Percentiles rank a stretch among this genome's conserved stretches.
phyloP scores from a whole-genome alignment of 495 filamentous ascomycete species.

The Aspergillus funiculosus region DNA sequence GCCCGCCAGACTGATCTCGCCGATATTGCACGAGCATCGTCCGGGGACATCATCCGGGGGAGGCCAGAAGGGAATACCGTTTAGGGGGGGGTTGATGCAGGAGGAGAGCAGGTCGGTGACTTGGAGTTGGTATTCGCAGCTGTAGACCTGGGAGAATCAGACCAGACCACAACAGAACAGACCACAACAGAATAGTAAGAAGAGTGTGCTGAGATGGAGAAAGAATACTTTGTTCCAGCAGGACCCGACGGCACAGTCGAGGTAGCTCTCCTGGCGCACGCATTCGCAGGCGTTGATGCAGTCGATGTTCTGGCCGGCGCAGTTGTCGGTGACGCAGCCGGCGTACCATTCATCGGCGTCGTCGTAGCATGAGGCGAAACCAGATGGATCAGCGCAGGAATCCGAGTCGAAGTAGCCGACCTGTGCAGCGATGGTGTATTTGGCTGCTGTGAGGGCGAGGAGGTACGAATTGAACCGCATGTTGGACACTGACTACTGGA shows the following conservation, averaged over 20 bases:
- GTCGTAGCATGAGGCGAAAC: constrained; percentile 3
- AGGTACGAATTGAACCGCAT: neutral
- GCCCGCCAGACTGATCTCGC: neutral
- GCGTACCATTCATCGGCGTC: neutral
- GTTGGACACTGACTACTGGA: no score
- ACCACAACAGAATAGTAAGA: no score
- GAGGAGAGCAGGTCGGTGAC: neutral
- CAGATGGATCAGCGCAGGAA: constrained; percentile 4
- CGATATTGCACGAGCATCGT: constrained; percentile 1
- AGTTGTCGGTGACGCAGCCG: constrained; percentile 1
- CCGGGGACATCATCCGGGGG: constrained; percentile 3
- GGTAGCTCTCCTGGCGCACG: neutral
- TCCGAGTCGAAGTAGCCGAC: constrained; percentile 6
- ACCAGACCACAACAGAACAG: no score
- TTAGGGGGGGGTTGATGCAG: neutral
- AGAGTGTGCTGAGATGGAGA: neutral
- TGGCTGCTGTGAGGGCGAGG: neutral
- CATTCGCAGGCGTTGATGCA: constrained; percentile 4
- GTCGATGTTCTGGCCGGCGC: neutral
- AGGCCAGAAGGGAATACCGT: constrained; percentile 2
- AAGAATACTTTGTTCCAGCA: constrained; percentile 9
- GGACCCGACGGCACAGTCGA: neutral
- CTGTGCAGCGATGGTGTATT: neutral
- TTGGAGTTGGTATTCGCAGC: constrained; percentile 8
- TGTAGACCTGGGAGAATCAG: constrained; percentile 6